Evolutionary conservation across 2,329 filamentous ascomycete genomes (phyloP).

Genomic region (Purpureocillium lavendulum): DNA sequence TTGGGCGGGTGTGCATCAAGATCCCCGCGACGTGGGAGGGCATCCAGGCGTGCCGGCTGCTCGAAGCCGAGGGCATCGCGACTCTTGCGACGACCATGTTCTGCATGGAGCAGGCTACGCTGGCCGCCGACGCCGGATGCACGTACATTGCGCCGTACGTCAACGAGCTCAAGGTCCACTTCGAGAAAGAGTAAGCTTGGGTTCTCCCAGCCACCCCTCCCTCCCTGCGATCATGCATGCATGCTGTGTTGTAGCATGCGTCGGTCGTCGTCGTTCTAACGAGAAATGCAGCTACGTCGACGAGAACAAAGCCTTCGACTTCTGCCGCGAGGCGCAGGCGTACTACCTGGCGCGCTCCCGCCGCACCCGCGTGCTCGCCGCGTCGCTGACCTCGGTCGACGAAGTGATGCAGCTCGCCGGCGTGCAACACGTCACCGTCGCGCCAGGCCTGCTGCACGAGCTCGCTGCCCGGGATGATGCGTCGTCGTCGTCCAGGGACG

Average conservation of each 20-base stretch:
- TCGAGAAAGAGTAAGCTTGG: constrained; percentile 34
- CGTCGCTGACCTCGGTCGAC: constrained; percentile 46
- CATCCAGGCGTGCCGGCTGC: constrained; percentile 45
- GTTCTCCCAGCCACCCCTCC: too few relatives aligned
- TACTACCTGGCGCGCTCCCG: constrained; percentile 36
- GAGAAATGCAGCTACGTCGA: constrained; percentile 41
- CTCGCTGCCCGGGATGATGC: constrained; percentile 29
- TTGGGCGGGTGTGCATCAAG: constrained; percentile 49
- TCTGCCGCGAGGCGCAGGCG: constrained; percentile 41
- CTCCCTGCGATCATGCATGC: too few relatives aligned
- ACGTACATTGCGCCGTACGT: constrained; percentile 59
- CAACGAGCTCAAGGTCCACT: constrained; percentile 56
- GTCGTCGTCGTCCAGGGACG: constrained; percentile 17
- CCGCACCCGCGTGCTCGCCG: constrained; percentile 45
- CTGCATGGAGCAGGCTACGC: constrained; percentile 48
- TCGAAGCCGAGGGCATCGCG: constrained; percentile 44
- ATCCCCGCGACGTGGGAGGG: constrained; percentile 57
- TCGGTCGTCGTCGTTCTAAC: too few relatives aligned
- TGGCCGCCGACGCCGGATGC: constrained; percentile 49
- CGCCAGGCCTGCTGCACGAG: constrained; percentile 40
- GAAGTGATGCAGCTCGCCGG: constrained; percentile 53
- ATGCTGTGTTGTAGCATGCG: too few relatives aligned
- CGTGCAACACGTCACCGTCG: constrained; percentile 50
- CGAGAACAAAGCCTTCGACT: constrained; percentile 37
- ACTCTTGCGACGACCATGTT: constrained; percentile 58